Percentiles rank a stretch among this genome's conserved stretches.
Conservation (phyloP, 495 filamentous ascomycete species). For the Talaromyces wortmannii region DNA sequence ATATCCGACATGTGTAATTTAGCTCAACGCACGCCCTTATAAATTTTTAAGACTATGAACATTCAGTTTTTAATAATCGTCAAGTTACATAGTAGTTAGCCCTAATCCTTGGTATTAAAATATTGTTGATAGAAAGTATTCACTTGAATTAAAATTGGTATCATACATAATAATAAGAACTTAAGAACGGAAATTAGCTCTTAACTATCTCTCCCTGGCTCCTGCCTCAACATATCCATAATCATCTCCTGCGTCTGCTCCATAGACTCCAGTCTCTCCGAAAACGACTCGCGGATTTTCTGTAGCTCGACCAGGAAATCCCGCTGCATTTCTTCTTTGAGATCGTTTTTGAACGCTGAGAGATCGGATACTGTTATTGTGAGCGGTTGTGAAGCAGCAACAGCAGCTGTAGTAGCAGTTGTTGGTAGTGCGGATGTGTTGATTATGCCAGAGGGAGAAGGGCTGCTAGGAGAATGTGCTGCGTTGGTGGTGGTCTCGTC, state of each 20-base stretch:
- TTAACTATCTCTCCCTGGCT: slow-evolving; percentile 11
- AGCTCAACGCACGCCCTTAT: neutral
- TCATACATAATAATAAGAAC: no score
- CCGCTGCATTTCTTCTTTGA: slow-evolving; percentile 24
- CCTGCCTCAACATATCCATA: slow-evolving; percentile 37
- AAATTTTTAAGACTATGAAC: neutral
- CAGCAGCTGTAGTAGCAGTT: neutral
- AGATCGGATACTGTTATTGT: neutral
- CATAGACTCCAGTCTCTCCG: slow-evolving; percentile 32
- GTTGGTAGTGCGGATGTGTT: neutral
- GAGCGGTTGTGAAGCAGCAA: no score
- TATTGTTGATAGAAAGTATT: no score
- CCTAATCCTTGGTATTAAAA: no score
- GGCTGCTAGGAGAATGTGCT: neutral
- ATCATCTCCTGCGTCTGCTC: slow-evolving; percentile 41
- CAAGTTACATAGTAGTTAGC: no score
- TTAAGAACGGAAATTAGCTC: no score
- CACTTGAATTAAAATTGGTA: no score
- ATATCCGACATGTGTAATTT: neutral
- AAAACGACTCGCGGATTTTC: slow-evolving; percentile 23
- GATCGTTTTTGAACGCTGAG: slow-evolving; percentile 22
- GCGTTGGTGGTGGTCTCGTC: no score
- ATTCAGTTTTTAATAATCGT: neutral
- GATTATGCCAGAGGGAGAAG: neutral
- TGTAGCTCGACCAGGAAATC: slow-evolving; percentile 25